Percentiles rank a stretch among this genome's conserved stretches.
Evolutionary conservation across 345 rosid genomes (phyloP).

Genomic region (Gynandropsis gynandra): DNA sequence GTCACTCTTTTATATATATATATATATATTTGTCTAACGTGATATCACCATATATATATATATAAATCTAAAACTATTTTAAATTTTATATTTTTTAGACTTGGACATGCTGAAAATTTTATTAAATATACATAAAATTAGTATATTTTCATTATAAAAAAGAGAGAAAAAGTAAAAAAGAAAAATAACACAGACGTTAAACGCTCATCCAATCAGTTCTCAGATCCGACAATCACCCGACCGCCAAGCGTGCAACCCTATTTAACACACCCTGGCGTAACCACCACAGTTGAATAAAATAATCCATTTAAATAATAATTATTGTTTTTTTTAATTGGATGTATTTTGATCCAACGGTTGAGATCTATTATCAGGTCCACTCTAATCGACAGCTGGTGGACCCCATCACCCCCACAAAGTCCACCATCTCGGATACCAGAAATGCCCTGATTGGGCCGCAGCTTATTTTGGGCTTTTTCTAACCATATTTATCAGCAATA

Average conservation of each 20-base stretch:
- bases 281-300: conserved; percentile 8
- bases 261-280: conserved; percentile 39
- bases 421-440: conserved; percentile 22
- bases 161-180: no score
- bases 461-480: not conserved
- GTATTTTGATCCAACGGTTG: conserved; percentile 34
- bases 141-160: no score
- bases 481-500: not conserved
- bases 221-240: conserved; percentile 55
- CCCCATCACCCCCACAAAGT: conserved; percentile 22
- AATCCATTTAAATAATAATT: not conserved
- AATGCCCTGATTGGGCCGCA: not conserved
- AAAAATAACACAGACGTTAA: no score
- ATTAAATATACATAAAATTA: no score
- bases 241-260: conserved; percentile 35
- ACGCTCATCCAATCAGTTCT: conserved; percentile 3
- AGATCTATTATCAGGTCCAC: conserved; percentile 24
- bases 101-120: no score
- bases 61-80: not conserved
- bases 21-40: conserved; percentile 4
- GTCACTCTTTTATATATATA: conserved; percentile 2
- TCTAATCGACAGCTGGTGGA: conserved; percentile 8
- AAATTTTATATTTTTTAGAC: no score
- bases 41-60: conserved; percentile 8
- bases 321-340: not conserved